Evolutionary conservation across 1,139 yeast species (phyloP), one percentile per base, ranked within the genome.

Genomic region (Pneumocystis murina): DNA sequence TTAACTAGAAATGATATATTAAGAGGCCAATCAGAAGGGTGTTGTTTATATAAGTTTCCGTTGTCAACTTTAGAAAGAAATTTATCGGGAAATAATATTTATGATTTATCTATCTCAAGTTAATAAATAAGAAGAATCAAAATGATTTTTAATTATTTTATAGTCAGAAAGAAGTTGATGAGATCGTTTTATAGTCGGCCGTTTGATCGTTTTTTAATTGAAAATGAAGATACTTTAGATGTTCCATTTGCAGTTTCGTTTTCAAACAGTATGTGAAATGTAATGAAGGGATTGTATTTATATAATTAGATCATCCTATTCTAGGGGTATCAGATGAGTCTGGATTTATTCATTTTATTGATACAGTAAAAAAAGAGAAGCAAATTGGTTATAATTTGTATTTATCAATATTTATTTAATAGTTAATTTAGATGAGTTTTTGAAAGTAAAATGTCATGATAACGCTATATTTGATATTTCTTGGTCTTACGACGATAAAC

Each of bases 401-500:
- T 24, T 12, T 24, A 4, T 48, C 12, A 20, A 24, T 4, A n/a
- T 24, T 48, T 48, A 14, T 24, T 12, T 48, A 48, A 48, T 48
- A 24, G 8, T 24, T 48, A 24, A 7, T 33, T 24, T 48, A 48
- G 55, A 10, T 24, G 30, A 48, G 10, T 48, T 24, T 48, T 48
- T 48, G 16, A 48, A 48, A 7, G 2, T 58, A 38, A 40, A 58
- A 20, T 58, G 60, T 20, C 60, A 58, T 40, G 43, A 40, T 38
- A 58, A 58, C 30, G 60, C 60, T 20, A 40, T 58, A 38, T 58
- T 58, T 58, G 60, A 58, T 40, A 58, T 58, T 20, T 38, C 41
- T 28, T 58, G 41, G 41, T 58, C 60, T 28, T 58, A 38, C 20
- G 60, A 58, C 20, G 60, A 58, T 30, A 38, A 30, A 20, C 43